Evolutionary conservation across 2,329 filamentous ascomycete genomes (phyloP), one percentile per base, ranked within the genome.

Genomic region (Fusarium nelsonii): DNA sequence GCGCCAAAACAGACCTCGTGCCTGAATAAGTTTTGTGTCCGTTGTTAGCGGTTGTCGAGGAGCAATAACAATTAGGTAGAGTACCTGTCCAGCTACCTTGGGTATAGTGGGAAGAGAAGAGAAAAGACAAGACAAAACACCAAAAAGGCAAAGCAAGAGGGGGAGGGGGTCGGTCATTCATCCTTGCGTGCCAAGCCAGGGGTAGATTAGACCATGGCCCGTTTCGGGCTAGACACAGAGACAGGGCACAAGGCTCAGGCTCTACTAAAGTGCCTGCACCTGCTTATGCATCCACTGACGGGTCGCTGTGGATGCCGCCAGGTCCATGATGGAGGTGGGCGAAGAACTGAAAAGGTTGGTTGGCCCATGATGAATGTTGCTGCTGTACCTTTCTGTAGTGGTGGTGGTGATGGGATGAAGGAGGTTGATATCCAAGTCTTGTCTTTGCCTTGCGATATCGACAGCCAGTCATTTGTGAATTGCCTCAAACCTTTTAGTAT

Each of bases 181-280:
- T 51, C 58, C 65, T 55, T 59, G 59, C 34, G 33, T 54, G 69
- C 59, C 66, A 58, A 62, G 64, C 58, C 71, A 73, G 69, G 71
- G 71, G 71, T 65, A 69, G 55, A 67, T 63, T 73, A 48, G 65
- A 48, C 58, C 46, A 56, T 61, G 40, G 41, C 45, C 61, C 60
- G 55, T 58, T 71, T 59, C 43, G 28, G 46, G 52, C 55, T 70
- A 72, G 67, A 53, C 30, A 44, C 30, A 65, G 48, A 33, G 59
- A 57, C 36, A 39, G 23, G 55, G 33, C 59, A 65, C 63, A 40
- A 60, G 58, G 65, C 52, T 58, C 55, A 66, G 60, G 65, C 61
- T 70, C 65, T 62, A 66, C 66, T 73, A 70, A 73, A 73, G 71
- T 73, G 71, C 71, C 66, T 70, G 63, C 66, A 72, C 71, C 63